Percentiles rank a stretch among this genome's conserved stretches.
phyloP scores from a whole-genome alignment of 441 rosid species.

The Pelargonium australe region DNA sequence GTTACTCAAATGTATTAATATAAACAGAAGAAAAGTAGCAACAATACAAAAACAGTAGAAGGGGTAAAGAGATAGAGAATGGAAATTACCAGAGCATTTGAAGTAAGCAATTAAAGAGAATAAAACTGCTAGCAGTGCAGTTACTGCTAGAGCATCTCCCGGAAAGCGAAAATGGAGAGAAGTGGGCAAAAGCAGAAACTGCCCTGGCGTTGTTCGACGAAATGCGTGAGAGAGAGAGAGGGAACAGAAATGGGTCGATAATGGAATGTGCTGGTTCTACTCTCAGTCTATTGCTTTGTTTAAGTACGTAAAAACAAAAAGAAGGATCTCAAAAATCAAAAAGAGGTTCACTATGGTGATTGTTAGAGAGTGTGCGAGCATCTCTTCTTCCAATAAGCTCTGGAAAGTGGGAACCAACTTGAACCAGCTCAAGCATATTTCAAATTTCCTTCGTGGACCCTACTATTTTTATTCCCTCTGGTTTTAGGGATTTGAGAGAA shows the following conservation, averaged over 20 bases:
- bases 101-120: neutral
- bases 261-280: neutral
- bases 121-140: neutral
- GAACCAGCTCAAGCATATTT: neutral
- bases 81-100: neutral
- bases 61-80: neutral
- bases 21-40: neutral
- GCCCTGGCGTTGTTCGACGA: neutral
- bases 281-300: no score
- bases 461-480: neutral
- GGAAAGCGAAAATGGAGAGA: slow-evolving; percentile 1
- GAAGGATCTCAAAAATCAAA: neutral
- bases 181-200: neutral
- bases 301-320: no score
- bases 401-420: neutral
- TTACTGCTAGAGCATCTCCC: neutral
- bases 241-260: neutral
- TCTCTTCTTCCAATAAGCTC: neutral
- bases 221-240: neutral
- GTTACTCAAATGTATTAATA: no score
- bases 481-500: neutral
- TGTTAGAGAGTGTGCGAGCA: neutral
- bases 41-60: neutral
- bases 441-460: neutral
- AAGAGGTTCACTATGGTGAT: no score